Base-by-base conservation (phyloP, 2,329 filamentous ascomycete genomes). In the Harringtonia aguacate region DNA sequence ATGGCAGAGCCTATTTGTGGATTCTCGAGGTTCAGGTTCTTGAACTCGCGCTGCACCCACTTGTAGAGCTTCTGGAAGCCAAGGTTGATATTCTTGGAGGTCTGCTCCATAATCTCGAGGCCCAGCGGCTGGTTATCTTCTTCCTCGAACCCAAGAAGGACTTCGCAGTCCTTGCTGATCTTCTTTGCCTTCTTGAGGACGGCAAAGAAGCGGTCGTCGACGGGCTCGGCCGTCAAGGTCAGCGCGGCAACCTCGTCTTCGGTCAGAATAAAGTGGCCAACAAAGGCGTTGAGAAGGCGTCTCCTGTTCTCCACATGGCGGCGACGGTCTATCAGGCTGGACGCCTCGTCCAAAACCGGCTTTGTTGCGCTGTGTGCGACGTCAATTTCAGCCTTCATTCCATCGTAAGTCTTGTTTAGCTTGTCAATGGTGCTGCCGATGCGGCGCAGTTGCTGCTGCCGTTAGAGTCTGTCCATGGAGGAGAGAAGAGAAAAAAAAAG, bases 51-150 rank as follows among this genome's bases (percentile, higher is more conserved):
- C 59, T 95, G 89, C 18, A 94, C 81, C 90, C 90, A 98, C 54
- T 86, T 81, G 63, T 94, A 95, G 3, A 98, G 73, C 59, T 95
- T 98, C 58, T 98, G 90, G 54, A 92, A 98, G 6, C 86, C 90
- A 15, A 81, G 73, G 56, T 95, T 92, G 40, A 98, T 73, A 49
- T 86, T 79, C 47, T 86, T 87, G 0, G 88, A 89, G 44, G 82
- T 90, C 59, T 90, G 79, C 50, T 95, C 90, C 73, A 97, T 89
- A 39, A 97, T 76, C 55, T 97, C 89, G 4, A 94, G 69, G 0
- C 90, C 92, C 0, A 95, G 67, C 9, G 81, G 81, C 62, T 97
- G 89, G 54, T 88, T 86, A 59, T 95, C 89, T 6, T 27, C 10
- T 27, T 27, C n/a, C 60, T 97, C 90, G 27, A 88, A 86, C 3